phyloP scores from a whole-genome alignment of 345 rosid genomes.

The Sisymbrium altissimum region DNA sequence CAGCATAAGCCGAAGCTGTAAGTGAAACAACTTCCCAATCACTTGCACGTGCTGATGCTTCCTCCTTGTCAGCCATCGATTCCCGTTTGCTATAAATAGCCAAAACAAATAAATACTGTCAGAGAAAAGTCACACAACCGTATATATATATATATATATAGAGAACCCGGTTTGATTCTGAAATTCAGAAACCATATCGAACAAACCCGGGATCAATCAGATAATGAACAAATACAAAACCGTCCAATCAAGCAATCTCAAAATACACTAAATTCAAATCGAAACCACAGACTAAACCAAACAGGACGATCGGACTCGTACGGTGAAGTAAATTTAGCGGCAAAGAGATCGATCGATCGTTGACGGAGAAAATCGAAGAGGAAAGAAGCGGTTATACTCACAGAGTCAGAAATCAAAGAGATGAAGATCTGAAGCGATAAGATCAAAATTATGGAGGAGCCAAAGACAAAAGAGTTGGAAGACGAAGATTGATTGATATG shows the following conservation, averaged over 20 bases:
- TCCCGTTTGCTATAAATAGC: no score
- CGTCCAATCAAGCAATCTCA: no score
- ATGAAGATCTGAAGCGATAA: slow-evolving; percentile 16
- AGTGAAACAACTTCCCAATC: slow-evolving; percentile 97
- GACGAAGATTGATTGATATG: slow-evolving; percentile 2
- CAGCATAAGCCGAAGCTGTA: slow-evolving; percentile 88
- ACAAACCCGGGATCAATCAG: not conserved
- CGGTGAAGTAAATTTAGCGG: not conserved
- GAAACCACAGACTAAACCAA: not conserved
- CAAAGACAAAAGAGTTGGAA: no score
- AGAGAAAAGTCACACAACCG: not conserved
- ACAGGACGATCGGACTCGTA: not conserved
- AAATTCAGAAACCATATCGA: not conserved
- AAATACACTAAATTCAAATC: no score
- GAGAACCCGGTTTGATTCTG: no score
- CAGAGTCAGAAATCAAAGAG: not conserved
- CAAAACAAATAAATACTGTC: not conserved
- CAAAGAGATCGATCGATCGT: not conserved
- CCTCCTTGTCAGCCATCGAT: slow-evolving; percentile 64
- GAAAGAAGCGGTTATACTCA: slow-evolving; percentile 7
- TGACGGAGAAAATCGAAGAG: slow-evolving; percentile 11
- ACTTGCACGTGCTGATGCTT: slow-evolving; percentile 44
- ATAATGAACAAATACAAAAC: no score
- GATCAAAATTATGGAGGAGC: not conserved
- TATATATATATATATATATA: no score